Conservation (phyloP, 2,329 filamentous ascomycete genomes). For the Fusarium goolgardi region DNA sequence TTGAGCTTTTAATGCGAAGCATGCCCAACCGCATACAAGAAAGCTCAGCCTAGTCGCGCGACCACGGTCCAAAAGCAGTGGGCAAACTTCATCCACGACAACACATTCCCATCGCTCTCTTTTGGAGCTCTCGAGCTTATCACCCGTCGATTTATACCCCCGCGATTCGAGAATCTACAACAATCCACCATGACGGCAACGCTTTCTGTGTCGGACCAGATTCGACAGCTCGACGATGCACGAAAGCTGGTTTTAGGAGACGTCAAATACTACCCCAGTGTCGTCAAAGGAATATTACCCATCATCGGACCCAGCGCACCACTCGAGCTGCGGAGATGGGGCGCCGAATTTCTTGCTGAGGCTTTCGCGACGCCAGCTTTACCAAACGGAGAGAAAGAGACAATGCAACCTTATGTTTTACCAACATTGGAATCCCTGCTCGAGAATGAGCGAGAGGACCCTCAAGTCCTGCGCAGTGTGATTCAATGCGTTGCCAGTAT, state of each 20-base stretch:
- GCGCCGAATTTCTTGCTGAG: constrained; percentile 93
- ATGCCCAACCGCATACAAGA: constrained; percentile 45
- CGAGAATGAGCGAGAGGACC: constrained; percentile 79
- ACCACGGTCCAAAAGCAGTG: constrained; percentile 42
- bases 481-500: constrained; percentile 92
- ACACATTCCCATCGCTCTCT: constrained; percentile 15
- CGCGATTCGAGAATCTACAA: constrained; percentile 21
- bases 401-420: constrained; percentile 79
- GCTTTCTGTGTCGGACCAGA: constrained; percentile 76
- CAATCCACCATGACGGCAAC: constrained; percentile 61
- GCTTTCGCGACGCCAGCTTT: constrained; percentile 94
- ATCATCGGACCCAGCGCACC: constrained; percentile 82
- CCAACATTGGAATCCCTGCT: constrained; percentile 78
- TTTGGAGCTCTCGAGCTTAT: constrained; percentile 23
- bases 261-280: constrained; percentile 87
- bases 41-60: constrained; percentile 51
- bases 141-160: constrained; percentile 1
- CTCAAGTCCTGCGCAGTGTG: constrained; percentile 83
- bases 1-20: constrained; percentile 44
- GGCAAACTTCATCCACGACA: constrained; percentile 36
- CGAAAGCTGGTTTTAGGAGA: constrained; percentile 90
- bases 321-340: constrained; percentile 92
- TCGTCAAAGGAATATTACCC: constrained; percentile 92
- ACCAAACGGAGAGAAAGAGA: constrained; percentile 80
- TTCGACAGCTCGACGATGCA: constrained; percentile 89